A percentile compares a stretch with the other conserved stretches of the same genome.
Evolutionary conservation across 257 asterid genomes (phyloP).

Genomic region (Solanum etuberosum): DNA sequence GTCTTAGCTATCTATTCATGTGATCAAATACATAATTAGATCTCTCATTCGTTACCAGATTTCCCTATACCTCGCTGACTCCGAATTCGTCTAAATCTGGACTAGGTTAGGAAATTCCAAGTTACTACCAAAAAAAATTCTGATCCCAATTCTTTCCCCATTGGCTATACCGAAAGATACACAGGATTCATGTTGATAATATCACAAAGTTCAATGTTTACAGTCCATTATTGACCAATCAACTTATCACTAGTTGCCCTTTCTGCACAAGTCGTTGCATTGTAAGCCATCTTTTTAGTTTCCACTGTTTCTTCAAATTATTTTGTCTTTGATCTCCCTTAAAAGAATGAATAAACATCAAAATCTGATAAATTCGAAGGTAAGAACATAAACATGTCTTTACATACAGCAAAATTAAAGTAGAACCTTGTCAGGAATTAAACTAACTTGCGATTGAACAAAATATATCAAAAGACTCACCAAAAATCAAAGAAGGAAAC

Average conservation of each 20-base stretch:
- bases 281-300: constrained; percentile 43
- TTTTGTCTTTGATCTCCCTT: constrained; percentile 6
- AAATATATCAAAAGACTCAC: neutral
- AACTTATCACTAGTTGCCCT: constrained; percentile 87
- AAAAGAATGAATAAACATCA: neutral
- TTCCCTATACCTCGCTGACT: too few species aligned
- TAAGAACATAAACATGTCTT: neutral
- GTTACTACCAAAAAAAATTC: too few species aligned
- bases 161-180: too few species aligned
- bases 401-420: neutral
- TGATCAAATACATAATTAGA: too few species aligned
- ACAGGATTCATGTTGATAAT: constrained; percentile 65
- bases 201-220: constrained; percentile 85
- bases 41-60: too few species aligned
- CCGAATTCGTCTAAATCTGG: too few species aligned
- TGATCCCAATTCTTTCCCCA: too few species aligned
- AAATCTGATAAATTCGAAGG: neutral
- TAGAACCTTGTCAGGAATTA: neutral
- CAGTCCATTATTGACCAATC: constrained; percentile 95
- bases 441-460: constrained; percentile 11
- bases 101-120: too few species aligned
- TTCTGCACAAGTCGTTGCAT: constrained; percentile 78
- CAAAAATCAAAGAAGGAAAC: neutral
- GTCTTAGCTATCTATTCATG: too few species aligned
- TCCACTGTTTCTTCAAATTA: constrained; percentile 1